These are phyloP conservation scores for Adansonia rubrostipa DNA, from an alignment of 441 rosid species.

Conservation along the genomic window DNA sequence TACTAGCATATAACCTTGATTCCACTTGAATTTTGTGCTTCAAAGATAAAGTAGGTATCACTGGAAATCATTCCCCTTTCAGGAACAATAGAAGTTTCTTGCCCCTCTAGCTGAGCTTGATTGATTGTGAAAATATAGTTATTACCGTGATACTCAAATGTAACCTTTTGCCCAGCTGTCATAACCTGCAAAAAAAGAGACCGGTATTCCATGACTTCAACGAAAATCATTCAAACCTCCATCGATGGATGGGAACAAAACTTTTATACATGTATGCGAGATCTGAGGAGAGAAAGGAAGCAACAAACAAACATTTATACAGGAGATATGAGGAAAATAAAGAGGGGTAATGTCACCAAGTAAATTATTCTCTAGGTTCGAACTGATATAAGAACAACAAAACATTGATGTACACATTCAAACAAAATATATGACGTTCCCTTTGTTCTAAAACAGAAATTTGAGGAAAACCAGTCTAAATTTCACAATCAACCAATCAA, in stretches of 20 bases:
- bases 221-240: not conserved
- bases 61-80: conserved; percentile 87
- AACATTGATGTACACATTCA: not conserved
- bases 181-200: conserved; percentile 63
- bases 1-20: conserved; percentile 61
- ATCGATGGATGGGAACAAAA: not conserved
- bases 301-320: not conserved
- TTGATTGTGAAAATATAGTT: conserved; percentile 86
- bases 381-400: not conserved
- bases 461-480: not conserved
- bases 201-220: conserved; percentile 18
- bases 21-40: conserved; percentile 86
- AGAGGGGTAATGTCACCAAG: not conserved
- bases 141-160: conserved; percentile 92
- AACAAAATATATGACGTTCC: not conserved
- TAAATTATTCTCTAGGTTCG: not conserved
- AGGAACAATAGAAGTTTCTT: conserved; percentile 53
- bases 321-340: not conserved
- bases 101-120: conserved; percentile 81
- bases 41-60: conserved; percentile 88
- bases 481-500: not conserved
- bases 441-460: not conserved
- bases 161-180: conserved; percentile 85
- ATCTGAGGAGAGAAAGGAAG: not conserved
- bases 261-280: not conserved